phyloP scores from a whole-genome alignment of 805 yeast species.

The Ogataea trehalophila region DNA sequence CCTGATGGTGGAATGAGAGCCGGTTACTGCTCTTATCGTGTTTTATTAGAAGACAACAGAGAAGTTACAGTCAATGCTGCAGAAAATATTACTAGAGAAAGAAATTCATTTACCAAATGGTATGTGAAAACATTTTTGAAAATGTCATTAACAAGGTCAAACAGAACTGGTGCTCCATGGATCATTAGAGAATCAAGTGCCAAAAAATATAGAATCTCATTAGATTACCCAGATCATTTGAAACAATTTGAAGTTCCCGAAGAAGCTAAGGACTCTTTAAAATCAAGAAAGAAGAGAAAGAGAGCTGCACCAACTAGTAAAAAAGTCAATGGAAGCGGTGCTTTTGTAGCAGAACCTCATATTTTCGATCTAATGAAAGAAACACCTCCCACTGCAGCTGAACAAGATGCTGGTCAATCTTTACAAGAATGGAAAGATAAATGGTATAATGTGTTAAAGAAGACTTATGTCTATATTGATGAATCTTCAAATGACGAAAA shows the following conservation, averaged over 20 bases:
- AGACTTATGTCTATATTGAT: conserved; percentile 45
- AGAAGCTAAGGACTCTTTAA: conserved; percentile 2
- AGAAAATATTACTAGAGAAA: conserved; percentile 67
- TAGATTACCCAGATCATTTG: conserved; percentile 53
- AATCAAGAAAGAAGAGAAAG: conserved; percentile 2
- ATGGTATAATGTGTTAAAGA: conserved; percentile 47
- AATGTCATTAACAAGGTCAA: conserved; percentile 68
- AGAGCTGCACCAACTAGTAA: conserved; percentile 1
- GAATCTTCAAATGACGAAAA: conserved; percentile 33
- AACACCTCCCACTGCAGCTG: conserved; percentile 31
- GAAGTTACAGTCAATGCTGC: conserved; percentile 67
- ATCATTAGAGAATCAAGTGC: conserved; percentile 79
- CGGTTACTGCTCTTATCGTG: conserved; percentile 65
- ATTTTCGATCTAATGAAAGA: conserved; percentile 32
- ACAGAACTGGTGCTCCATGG: conserved; percentile 95
- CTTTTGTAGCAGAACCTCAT: conserved; percentile 7
- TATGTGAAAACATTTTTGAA: conserved; percentile 84
- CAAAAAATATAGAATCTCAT: conserved; percentile 57
- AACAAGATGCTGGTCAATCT: conserved; percentile 38
- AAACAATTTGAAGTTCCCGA: conserved; percentile 27
- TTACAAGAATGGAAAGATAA: conserved; percentile 45
- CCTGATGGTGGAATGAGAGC: conserved; percentile 30
- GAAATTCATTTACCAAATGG: conserved; percentile 86
- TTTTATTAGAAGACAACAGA: conserved; percentile 48
- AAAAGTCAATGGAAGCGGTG: conserved; percentile 1